Conservation (phyloP, 176 grass and related monocot species). For the Aegilops bicornis region DNA sequence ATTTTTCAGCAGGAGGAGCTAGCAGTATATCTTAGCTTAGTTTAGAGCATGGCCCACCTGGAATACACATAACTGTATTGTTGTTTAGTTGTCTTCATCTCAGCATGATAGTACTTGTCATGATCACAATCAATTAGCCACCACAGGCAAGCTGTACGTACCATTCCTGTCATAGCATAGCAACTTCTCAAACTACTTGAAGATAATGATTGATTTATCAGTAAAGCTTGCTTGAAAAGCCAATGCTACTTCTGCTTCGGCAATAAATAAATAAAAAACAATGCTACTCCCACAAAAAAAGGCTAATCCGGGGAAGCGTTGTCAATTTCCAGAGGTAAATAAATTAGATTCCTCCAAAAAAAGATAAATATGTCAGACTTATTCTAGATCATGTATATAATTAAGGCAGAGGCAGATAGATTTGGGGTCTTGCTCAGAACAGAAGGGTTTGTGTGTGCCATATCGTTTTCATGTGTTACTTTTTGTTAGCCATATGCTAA, state of each 20-base stretch:
- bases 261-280: not conserved
- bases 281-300: not conserved
- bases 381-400: not conserved
- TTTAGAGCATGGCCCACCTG: not conserved
- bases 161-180: not conserved
- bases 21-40: not conserved
- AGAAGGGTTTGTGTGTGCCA: not conserved
- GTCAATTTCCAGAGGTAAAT: not conserved
- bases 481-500: conserved; percentile 28
- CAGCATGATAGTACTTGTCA: not conserved
- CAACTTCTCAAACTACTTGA: not conserved
- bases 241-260: not conserved
- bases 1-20: not conserved
- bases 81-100: not conserved
- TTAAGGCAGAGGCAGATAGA: not conserved
- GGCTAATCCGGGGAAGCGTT: not conserved
- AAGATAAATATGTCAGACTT: not conserved
- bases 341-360: not conserved
- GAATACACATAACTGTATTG: not conserved
- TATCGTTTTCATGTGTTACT: not conserved
- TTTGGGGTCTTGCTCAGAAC: not conserved
- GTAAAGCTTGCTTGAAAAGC: not conserved
- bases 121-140: not conserved
- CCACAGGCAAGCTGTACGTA: not conserved
- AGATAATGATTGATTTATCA: not conserved